Base-by-base conservation (phyloP, 2,329 filamentous ascomycete species). In the Gnomoniopsis sp. region DNA sequence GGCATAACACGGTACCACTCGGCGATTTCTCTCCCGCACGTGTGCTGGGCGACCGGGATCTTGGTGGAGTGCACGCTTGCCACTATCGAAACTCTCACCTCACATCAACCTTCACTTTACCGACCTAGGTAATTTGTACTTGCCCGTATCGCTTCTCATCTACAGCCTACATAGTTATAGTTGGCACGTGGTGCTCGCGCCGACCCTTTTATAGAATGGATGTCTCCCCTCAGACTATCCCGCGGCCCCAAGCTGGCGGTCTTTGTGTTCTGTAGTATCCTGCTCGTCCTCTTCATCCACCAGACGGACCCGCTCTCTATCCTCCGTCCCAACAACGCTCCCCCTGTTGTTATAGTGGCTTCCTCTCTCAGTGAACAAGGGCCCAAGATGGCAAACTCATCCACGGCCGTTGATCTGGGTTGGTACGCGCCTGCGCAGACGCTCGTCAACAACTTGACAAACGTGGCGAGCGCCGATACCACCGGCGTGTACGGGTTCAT, bases 401-500 rank as follows among this genome's bases (percentile, higher is more conserved):
- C 55, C 46, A n/a, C 49, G 23, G 19, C 48, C n/a, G 58, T 66
- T 21, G 62, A 68, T 51, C 55, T 67, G 33, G 55, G 63, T 15
- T 71, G 70, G 70, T 55, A 68, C 49, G 52, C 69, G 43, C 69
- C 70, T 2, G 57, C 60, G 4, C 58, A 61, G 49, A 65, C 65
- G n/a, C 34, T 61, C 33, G 55, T 70, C 56, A 71, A 71, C 64
- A 69, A 71, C 61, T 66, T 71, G 59, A 67, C 67, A 17, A 38
- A 51, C 11, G 61, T 62, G 6, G 65, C 66, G 41, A 63, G 60
- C 53, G 30, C n/a, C n/a, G 38, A 30, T 36, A 57, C 58, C 8
- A 75, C 78, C 2, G 90, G 88, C 1, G 80, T 86, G 0, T 87
- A 91, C 70, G 89, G 88, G 2, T 93, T 91, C 69, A 79, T 90